Conservation (phyloP, 2,329 filamentous ascomycete genomes). For the Dactylellina sp. region DNA sequence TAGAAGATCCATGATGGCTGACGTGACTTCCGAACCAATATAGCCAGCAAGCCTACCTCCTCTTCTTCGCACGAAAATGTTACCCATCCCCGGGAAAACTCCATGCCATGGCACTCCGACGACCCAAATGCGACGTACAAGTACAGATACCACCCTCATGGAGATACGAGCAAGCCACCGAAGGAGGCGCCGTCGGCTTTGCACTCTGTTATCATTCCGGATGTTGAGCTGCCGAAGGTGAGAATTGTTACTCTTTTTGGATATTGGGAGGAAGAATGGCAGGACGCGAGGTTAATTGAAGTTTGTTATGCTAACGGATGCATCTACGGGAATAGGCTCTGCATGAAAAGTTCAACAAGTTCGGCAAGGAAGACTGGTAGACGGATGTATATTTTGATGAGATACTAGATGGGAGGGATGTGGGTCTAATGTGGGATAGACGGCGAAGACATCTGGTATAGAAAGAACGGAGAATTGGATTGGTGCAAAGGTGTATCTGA, state of each 20-base stretch:
- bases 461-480: no score
- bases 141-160: slow-evolving; percentile 80
- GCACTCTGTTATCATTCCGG: slow-evolving; percentile 92
- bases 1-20: slow-evolving; percentile 3
- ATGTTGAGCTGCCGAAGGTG: slow-evolving; percentile 92
- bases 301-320: neutral
- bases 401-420: neutral
- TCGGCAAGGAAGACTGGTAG: slow-evolving; percentile 95
- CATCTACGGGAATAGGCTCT: slow-evolving; percentile 75
- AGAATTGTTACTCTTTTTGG: slow-evolving; percentile 58
- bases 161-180: slow-evolving; percentile 78
- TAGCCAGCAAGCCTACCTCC: slow-evolving; percentile 85
- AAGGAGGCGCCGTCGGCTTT: slow-evolving; percentile 94
- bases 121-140: slow-evolving; percentile 67
- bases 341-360: slow-evolving; percentile 99
- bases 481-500: slow-evolving; percentile 3
- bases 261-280: no score
- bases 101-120: slow-evolving; percentile 91
- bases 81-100: slow-evolving; percentile 76
- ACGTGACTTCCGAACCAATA: slow-evolving; percentile 31
- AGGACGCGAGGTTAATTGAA: neutral
- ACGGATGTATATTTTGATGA: slow-evolving; percentile 28
- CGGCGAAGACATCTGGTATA: no score
- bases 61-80: slow-evolving; percentile 81
- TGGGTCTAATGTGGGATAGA: no score